phyloP scores from a whole-genome alignment of 495 filamentous ascomycete species.

The Aspergillus hancockii region DNA sequence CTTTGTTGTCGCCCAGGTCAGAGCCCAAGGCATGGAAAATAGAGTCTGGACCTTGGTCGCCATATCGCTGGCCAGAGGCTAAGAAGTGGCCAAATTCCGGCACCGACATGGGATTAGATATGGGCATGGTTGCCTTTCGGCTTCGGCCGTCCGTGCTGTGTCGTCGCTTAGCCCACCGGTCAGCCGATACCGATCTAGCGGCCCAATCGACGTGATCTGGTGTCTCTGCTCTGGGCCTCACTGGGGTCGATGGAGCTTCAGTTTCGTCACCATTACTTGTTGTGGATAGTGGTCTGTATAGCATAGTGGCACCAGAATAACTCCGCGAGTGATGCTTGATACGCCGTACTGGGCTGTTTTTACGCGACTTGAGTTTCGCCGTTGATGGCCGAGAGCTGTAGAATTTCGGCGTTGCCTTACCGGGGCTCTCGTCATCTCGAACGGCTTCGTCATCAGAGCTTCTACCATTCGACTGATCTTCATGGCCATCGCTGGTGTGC shows the following conservation, averaged over 20 bases:
- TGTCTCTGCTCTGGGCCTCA: slow-evolving; percentile 24
- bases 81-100: slow-evolving; percentile 51
- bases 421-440: slow-evolving; percentile 19
- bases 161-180: slow-evolving; percentile 31
- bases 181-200: slow-evolving; percentile 25
- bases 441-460: slow-evolving; percentile 37
- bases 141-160: slow-evolving; percentile 24
- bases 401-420: slow-evolving; percentile 40
- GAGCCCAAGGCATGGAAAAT: slow-evolving; percentile 69
- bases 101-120: slow-evolving; percentile 52
- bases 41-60: slow-evolving; percentile 48
- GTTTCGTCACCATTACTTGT: slow-evolving; percentile 51
- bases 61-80: slow-evolving; percentile 31
- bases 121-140: slow-evolving; percentile 53
- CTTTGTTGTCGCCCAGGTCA: slow-evolving; percentile 70
- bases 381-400: slow-evolving; percentile 50
- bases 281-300: slow-evolving; percentile 55
- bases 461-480: slow-evolving; percentile 45
- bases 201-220: slow-evolving; percentile 23
- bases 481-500: slow-evolving; percentile 75
- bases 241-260: slow-evolving; percentile 33
- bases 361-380: slow-evolving; percentile 39
- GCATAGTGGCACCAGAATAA: slow-evolving; percentile 73
- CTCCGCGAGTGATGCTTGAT: slow-evolving; percentile 52
- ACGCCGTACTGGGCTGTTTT: slow-evolving; percentile 40